Base-by-base conservation (phyloP, 768 basidiomycete genomes). In the Saitozyma sp. region DNA sequence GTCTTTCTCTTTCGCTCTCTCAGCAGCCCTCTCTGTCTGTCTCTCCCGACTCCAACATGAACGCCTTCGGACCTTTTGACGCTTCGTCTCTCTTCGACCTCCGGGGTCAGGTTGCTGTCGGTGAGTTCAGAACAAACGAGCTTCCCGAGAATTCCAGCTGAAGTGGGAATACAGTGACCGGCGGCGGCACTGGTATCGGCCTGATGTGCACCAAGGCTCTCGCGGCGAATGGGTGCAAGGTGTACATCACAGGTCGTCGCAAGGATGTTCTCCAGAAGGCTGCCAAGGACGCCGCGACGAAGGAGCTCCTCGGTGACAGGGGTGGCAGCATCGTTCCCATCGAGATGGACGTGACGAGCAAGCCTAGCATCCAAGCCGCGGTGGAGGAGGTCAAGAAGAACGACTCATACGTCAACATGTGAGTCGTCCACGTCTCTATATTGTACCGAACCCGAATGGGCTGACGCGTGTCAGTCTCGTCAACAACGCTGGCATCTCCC, bases 401-500 rank as follows among this genome's bases (percentile, higher is more conserved):
- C 29, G 29, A 29, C 29, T 29, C 29, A 29, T 29, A 29, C 29
- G 29, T 29, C 68, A 11, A 19, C 16, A 54, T 29, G 13, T 48
- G 46, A 14, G 14, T 48, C 46, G 46, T 48, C 46, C 45, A 10
- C n/a, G n/a, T n/a, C n/a, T 46, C 45, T 46, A 19, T 43, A 17
- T 0, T 52, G 16, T 6, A 51, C 40, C 42, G 43, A 42, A 45
- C n/a, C 7, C 29, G 10, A 13, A 37, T 38, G 29, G 3, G 53
- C 11, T 52, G 19, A 13, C 9, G 10, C 11, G 41, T 43, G 19
- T 54, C 53, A 49, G 29, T 29, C 29, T 29, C 29, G 29, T 51
- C 48, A n/a, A 45, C 72, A 69, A 75, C 54, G 67, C 68, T 51
- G 74, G 74, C 54, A 64, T 75, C n/a, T 72, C 69, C 9, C 56